Conservation (phyloP, 495 filamentous ascomycete genomes). For the Hypoxylon lienhwacheense region DNA sequence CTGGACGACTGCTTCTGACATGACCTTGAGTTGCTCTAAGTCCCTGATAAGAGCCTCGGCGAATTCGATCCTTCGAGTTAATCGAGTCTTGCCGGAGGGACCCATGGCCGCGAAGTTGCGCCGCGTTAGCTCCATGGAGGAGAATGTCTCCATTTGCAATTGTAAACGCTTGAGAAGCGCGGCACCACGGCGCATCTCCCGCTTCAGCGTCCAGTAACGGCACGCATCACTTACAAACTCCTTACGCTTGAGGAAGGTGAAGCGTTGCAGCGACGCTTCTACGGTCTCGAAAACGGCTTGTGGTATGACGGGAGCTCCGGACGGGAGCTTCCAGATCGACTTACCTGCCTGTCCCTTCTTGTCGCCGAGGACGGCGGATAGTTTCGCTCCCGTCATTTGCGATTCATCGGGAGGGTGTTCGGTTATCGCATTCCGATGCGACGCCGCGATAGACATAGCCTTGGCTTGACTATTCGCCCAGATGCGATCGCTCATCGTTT, state of each 20-base stretch:
- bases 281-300: conserved; percentile 79
- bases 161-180: conserved; percentile 90
- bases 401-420: conserved; percentile 60
- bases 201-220: conserved; percentile 96
- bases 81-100: conserved; percentile 71
- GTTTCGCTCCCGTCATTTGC: conserved; percentile 56
- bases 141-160: conserved; percentile 90
- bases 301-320: conserved; percentile 92
- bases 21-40: conserved; percentile 67
- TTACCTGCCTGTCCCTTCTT: conserved; percentile 69
- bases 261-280: conserved; percentile 74
- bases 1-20: conserved; percentile 69
- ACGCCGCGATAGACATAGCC: conserved; percentile 74
- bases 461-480: conserved; percentile 92
- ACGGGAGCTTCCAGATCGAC: conserved; percentile 88
- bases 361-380: conserved; percentile 64
- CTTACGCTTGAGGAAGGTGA: conserved; percentile 79
- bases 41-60: conserved; percentile 73
- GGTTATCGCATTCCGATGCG: conserved; percentile 61
- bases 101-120: conserved; percentile 93
- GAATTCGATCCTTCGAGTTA: conserved; percentile 85
- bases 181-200: conserved; percentile 88
- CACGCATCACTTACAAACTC: conserved; percentile 91
- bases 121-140: conserved; percentile 92
- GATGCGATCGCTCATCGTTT: conserved; percentile 77